Evolutionary conservation across 495 filamentous ascomycete species (phyloP).

Genomic region (Hypoxylon lienhwacheense): DNA sequence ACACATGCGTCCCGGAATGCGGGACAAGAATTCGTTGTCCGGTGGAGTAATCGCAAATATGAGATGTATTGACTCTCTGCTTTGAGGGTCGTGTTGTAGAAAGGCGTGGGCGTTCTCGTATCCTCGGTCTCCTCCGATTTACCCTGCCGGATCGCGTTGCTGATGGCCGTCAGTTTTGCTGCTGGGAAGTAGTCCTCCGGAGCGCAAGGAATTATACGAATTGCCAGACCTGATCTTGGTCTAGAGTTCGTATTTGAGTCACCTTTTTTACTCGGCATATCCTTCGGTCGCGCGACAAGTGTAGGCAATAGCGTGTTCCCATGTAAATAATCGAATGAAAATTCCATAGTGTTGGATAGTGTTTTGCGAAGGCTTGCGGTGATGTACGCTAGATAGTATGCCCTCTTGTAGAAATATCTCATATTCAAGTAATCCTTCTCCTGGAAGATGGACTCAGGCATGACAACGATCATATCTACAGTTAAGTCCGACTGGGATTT

Average conservation of each 20-base stretch:
- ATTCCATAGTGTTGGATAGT: slow-evolving; percentile 52
- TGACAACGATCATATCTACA: slow-evolving; percentile 82
- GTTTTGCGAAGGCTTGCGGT: slow-evolving; percentile 66
- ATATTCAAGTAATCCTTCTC: slow-evolving; percentile 94
- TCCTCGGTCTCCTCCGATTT: slow-evolving; percentile 40
- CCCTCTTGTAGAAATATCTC: slow-evolving; percentile 91
- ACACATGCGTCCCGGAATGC: slow-evolving; percentile 81
- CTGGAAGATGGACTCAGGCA: slow-evolving; percentile 79
- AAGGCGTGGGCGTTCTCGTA: slow-evolving; percentile 63
- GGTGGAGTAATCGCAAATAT: slow-evolving; percentile 73
- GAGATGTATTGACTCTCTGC: slow-evolving; percentile 72
- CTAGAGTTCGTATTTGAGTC: slow-evolving; percentile 5
- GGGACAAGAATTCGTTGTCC: slow-evolving; percentile 63
- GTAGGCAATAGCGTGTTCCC: slow-evolving; percentile 79
- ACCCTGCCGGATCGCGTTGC: slow-evolving; percentile 66
- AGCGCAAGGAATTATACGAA: slow-evolving; percentile 77
- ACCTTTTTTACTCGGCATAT: slow-evolving; percentile 5
- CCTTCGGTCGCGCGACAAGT: slow-evolving; percentile 54
- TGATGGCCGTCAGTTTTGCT: slow-evolving; percentile 68
- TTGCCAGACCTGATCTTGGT: slow-evolving; percentile 53
- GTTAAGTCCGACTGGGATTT: slow-evolving; percentile 58
- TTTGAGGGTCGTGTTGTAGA: slow-evolving; percentile 84
- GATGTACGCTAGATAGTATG: slow-evolving; percentile 85
- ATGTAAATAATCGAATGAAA: slow-evolving; percentile 69
- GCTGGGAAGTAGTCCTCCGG: slow-evolving; percentile 66